A percentile compares a stretch with the other conserved stretches of the same genome.
phyloP scores from a whole-genome alignment of 768 basidiomycete genomes.

The Tulasnella sp. region DNA sequence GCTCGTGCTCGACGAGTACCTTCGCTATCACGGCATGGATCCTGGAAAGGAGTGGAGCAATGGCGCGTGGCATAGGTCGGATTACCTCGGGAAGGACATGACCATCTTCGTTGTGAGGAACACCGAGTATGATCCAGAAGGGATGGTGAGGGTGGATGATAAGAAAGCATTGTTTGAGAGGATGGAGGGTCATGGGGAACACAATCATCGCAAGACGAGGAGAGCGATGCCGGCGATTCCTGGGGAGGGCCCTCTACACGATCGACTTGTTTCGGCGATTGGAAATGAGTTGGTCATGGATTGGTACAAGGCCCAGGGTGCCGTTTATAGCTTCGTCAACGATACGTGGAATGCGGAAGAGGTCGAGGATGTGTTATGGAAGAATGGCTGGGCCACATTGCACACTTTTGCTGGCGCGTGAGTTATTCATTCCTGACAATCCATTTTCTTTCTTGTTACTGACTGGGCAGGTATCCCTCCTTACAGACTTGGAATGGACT shows the following conservation, averaged over 20 bases:
- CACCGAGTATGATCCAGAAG: slow-evolving; percentile 32
- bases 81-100: slow-evolving; percentile 27
- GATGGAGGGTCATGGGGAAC: background rate
- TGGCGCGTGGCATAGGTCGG: slow-evolving; percentile 32
- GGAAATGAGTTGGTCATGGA: slow-evolving; percentile 23
- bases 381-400: slow-evolving; percentile 34
- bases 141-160: slow-evolving; percentile 32
- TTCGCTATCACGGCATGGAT: slow-evolving; percentile 32
- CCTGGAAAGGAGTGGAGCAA: slow-evolving; percentile 30
- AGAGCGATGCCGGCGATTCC: too few relatives aligned
- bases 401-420: slow-evolving; percentile 35
- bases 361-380: slow-evolving; percentile 28
- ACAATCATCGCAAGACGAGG: background rate
- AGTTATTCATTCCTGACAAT: slow-evolving; percentile 20
- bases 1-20: slow-evolving; percentile 35
- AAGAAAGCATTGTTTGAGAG: slow-evolving; percentile 13
- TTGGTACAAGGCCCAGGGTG: slow-evolving; percentile 26
- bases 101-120: slow-evolving; percentile 32
- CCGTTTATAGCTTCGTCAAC: slow-evolving; percentile 12
- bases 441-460: slow-evolving; percentile 2
- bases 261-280: slow-evolving; percentile 12
- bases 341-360: slow-evolving; percentile 24
- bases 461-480: background rate
- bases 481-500: slow-evolving; percentile 35
- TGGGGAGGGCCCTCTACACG: background rate